These are phyloP conservation scores for Apiospora malaysiana DNA, from an alignment of 2,329 filamentous ascomycete species.

Conservation along the genomic window DNA sequence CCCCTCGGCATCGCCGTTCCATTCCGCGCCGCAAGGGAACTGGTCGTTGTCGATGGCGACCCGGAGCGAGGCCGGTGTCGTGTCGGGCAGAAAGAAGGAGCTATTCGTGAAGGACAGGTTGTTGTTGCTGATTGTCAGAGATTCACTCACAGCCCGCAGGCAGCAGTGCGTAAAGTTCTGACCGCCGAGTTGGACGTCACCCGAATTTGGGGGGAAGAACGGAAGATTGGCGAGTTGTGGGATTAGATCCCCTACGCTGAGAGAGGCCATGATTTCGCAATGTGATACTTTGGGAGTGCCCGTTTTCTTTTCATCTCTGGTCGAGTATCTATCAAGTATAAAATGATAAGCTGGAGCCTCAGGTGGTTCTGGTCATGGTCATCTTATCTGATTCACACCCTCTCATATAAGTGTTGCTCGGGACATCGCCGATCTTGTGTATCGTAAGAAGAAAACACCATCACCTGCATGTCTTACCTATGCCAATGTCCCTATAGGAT, in stretches of 20 bases:
- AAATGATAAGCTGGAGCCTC: not conserved
- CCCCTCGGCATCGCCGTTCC: conserved; percentile 30
- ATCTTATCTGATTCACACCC: not conserved
- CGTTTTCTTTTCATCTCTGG: not conserved
- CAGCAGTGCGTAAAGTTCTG: conserved; percentile 41
- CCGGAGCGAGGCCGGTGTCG: conserved; percentile 30
- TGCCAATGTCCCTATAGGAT: not conserved
- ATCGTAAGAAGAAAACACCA: not conserved
- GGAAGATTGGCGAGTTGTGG: conserved; percentile 35
- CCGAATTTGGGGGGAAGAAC: conserved; percentile 25
- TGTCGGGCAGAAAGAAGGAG: conserved; percentile 33
- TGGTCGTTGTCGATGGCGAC: conserved; percentile 27
- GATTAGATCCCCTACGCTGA: conserved; percentile 27
- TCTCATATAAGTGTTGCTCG: not conserved
- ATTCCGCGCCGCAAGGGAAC: conserved; percentile 38
- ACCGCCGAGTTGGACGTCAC: conserved; percentile 31
- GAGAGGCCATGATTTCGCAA: not conserved
- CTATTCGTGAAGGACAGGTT: conserved; percentile 33
- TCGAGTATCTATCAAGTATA: not conserved
- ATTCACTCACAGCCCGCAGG: conserved; percentile 36
- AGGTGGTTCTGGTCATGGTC: not conserved
- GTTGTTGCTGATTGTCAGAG: conserved; percentile 27
- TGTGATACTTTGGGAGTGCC: not conserved
- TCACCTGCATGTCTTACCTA: not conserved
- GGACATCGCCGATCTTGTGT: not conserved